phyloP scores from a whole-genome alignment of 73 alveolate genomes.

The Paramecium pentaurelia region DNA sequence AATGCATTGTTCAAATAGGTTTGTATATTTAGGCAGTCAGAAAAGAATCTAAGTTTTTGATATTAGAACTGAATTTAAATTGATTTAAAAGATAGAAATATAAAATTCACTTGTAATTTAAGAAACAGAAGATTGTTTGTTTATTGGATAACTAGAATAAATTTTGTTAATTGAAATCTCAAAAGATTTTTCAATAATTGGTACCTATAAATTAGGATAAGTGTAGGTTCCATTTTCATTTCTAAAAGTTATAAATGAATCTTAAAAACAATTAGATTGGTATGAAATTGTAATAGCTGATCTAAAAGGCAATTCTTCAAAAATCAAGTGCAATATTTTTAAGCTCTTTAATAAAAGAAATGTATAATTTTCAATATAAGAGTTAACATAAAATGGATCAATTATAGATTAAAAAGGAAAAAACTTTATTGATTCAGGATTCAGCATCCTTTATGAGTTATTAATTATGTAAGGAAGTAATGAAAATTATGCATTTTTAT shows the following conservation, averaged over 20 bases:
- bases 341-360: background rate
- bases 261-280: background rate
- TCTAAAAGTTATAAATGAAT: background rate
- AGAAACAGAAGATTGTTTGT: background rate
- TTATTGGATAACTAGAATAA: background rate
- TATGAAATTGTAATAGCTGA: constrained; percentile 18
- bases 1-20: background rate
- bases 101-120: background rate
- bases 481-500: background rate
- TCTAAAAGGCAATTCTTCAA: background rate
- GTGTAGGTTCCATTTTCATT: background rate
- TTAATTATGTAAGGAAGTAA: background rate
- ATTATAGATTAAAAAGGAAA: background rate
- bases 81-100: background rate
- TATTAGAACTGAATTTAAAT: background rate
- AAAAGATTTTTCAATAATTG: background rate
- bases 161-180: background rate
- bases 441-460: background rate
- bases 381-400: background rate
- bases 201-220: background rate
- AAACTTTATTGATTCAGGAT: background rate
- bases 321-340: constrained; percentile 2
- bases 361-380: background rate
- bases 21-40: background rate
- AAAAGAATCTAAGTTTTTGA: background rate